Evolutionary conservation across 176 grass and related monocot species (phyloP).

Genomic region (Elaeis guineensis): DNA sequence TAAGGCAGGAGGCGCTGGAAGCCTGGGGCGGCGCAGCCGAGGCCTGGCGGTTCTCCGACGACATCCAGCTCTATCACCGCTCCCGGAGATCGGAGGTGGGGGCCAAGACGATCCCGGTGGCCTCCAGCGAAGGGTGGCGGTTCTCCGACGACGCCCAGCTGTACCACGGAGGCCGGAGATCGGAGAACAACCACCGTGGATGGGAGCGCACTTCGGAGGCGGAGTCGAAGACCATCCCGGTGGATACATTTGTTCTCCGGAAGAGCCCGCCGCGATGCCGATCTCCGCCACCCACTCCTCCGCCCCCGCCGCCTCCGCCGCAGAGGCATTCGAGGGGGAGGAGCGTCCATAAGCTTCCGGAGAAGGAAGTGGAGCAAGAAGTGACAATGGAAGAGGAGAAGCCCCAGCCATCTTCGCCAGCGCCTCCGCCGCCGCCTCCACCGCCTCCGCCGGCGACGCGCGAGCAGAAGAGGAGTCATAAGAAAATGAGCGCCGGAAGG

Average conservation of each 20-base stretch:
- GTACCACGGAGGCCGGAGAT: constrained; percentile 12
- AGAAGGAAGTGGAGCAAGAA: constrained; percentile 32
- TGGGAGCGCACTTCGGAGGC: neutral
- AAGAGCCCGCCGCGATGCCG: constrained; percentile 9
- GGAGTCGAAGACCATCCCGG: constrained; percentile 41
- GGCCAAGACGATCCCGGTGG: constrained; percentile 5
- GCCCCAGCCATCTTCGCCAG: neutral
- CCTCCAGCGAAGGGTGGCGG: constrained; percentile 30
- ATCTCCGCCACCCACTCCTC: neutral
- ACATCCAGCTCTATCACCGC: constrained; percentile 45
- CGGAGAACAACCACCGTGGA: neutral
- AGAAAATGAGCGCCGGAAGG: constrained; percentile 66
- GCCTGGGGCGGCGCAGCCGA: constrained; percentile 29
- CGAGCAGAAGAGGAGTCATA: constrained; percentile 37
- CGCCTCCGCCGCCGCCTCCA: constrained; percentile 27
- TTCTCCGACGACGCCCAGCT: constrained; percentile 62
- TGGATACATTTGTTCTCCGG: constrained; percentile 45
- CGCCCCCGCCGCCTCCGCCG: neutral
- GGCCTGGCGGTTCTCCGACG: constrained; percentile 61
- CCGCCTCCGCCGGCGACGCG: constrained; percentile 23
- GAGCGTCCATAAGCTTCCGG: constrained; percentile 34
- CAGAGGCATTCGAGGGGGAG: neutral
- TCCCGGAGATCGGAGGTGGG: constrained; percentile 20
- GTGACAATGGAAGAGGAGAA: neutral
- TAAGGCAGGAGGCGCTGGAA: constrained; percentile 40